Evolutionary conservation across 148 eudicot species (phyloP).

Genomic region (Dysphania ambrosioides): DNA sequence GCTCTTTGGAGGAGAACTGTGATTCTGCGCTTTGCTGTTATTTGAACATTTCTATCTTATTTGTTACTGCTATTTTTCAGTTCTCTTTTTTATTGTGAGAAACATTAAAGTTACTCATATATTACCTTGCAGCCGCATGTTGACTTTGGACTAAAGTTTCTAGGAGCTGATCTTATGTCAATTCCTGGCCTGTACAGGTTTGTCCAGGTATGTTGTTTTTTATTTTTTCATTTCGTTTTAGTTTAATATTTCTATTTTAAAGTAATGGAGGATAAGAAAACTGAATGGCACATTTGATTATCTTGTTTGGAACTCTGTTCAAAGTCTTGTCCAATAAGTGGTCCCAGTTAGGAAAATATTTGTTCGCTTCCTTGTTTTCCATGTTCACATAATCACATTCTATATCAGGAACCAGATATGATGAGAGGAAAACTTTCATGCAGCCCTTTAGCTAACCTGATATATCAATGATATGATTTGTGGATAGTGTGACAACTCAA

Average conservation of each 20-base stretch:
- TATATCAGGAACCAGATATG: neutral
- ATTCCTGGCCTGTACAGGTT: constrained; percentile 81
- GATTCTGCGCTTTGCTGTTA: neutral
- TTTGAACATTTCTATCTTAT: neutral
- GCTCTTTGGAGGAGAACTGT: neutral
- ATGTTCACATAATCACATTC: neutral
- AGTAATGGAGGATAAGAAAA: neutral
- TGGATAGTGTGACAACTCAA: too few species aligned
- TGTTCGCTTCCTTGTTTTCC: neutral
- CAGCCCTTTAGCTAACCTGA: too few species aligned
- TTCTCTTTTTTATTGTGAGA: neutral
- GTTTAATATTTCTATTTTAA: neutral
- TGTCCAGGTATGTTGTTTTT: constrained; percentile 61
- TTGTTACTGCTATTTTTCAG: neutral
- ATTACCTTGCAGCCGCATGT: constrained; percentile 73
- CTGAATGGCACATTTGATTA: neutral
- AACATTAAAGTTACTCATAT: constrained; percentile 2
- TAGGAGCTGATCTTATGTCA: constrained; percentile 95
- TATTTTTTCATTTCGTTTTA: neutral
- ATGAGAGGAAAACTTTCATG: too few species aligned
- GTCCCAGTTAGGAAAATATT: neutral
- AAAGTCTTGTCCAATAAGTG: neutral
- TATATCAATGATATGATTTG: too few species aligned
- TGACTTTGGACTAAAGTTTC: constrained; percentile 82
- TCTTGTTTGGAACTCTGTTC: neutral